phyloP scores from a whole-genome alignment of 805 yeast genomes.

The Lipomyces orientalis region DNA sequence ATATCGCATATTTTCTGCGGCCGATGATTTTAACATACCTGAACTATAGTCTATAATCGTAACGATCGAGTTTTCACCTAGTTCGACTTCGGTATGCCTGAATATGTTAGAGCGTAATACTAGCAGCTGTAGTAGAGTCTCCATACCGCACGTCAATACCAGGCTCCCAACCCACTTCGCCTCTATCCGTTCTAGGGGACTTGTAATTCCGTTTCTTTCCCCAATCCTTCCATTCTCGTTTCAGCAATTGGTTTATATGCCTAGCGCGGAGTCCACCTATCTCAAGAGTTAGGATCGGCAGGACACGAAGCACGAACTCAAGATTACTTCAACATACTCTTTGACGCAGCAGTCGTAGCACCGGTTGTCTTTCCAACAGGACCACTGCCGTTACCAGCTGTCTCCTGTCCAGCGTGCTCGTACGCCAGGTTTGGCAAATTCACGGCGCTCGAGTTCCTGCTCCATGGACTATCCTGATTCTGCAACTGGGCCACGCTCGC shows the following conservation, averaged over 20 bases:
- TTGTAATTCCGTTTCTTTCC: constrained; percentile 33
- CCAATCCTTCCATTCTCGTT: constrained; percentile 30
- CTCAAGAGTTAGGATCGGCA: neutral
- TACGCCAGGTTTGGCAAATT: neutral
- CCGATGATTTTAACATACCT: neutral
- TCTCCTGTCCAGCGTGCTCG: neutral
- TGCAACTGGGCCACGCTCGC: too few relatives aligned
- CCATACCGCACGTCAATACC: constrained; percentile 56
- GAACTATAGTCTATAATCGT: constrained; percentile 60
- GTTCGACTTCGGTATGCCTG: constrained; percentile 55
- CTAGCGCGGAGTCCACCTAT: constrained; percentile 15
- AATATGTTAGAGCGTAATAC: too few relatives aligned
- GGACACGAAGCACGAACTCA: neutral
- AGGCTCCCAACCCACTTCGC: constrained; percentile 58
- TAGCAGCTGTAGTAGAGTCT: too few relatives aligned
- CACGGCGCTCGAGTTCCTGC: neutral
- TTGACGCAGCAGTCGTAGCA: neutral
- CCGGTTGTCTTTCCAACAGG: neutral
- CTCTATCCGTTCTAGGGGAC: constrained; percentile 21
- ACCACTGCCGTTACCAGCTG: neutral
- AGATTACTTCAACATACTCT: too few relatives aligned
- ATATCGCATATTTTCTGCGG: too few relatives aligned
- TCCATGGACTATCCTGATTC: neutral
- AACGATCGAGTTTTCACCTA: constrained; percentile 59
- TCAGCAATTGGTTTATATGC: constrained; percentile 28